phyloP scores from a whole-genome alignment of 495 filamentous ascomycete genomes.

The Pyrenula massariospora region DNA sequence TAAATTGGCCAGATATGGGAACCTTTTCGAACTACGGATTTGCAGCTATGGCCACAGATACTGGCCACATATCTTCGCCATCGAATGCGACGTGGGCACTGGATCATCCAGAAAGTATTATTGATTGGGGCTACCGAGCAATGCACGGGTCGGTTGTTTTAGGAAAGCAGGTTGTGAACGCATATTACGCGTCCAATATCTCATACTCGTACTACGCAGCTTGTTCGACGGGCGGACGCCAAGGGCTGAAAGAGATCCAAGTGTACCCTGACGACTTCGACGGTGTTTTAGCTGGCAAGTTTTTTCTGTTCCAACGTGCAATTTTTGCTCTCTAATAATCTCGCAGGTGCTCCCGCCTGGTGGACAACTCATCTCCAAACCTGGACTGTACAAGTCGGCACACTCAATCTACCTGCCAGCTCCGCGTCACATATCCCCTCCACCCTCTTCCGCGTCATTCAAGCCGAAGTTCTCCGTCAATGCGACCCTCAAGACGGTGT shows the following conservation, averaged over 20 bases:
- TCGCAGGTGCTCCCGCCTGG: constrained; percentile 21
- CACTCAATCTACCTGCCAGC: not conserved
- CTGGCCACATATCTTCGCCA: constrained; percentile 34
- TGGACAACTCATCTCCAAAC: constrained; percentile 38
- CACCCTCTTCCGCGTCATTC: not conserved
- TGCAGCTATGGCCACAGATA: constrained; percentile 41
- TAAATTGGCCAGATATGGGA: constrained; percentile 43
- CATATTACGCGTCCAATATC: constrained; percentile 6
- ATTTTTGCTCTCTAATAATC: not conserved
- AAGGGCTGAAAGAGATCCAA: constrained; percentile 31
- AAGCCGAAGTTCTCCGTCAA: not conserved
- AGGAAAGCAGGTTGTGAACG: constrained; percentile 7
- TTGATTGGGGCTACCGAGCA: constrained; percentile 7
- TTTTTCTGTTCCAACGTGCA: not conserved
- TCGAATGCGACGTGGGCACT: constrained; percentile 33
- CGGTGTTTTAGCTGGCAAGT: constrained; percentile 36
- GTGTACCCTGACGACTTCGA: constrained; percentile 38
- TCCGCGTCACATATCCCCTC: not conserved
- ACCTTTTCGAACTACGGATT: constrained; percentile 32
- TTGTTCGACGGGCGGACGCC: constrained; percentile 34
- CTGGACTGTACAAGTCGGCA: constrained; percentile 15
- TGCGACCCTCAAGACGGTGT: constrained; percentile 45
- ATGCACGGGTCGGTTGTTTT: not conserved
- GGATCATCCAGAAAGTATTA: constrained; percentile 22
- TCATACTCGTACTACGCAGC: constrained; percentile 31